Percentiles rank a stretch among this genome's conserved stretches.
Conservation (phyloP, 2,329 filamentous ascomycete genomes). For the Aspergillus sp. region DNA sequence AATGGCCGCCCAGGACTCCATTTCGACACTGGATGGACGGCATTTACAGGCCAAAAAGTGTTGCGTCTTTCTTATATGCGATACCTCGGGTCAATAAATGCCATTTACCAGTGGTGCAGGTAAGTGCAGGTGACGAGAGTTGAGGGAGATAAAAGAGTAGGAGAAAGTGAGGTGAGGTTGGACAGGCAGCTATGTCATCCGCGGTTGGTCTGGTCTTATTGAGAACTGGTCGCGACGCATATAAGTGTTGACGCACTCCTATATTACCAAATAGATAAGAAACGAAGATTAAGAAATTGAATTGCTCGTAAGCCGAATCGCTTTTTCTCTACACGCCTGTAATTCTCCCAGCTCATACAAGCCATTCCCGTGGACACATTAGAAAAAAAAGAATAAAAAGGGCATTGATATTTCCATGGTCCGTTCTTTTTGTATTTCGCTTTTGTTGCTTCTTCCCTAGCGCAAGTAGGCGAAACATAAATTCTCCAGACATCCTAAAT, state of each 20-base stretch:
- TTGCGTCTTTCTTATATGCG: conserved; percentile 18
- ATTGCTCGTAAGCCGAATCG: conserved; percentile 13
- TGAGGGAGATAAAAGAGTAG: no score
- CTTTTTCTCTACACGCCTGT: conserved; percentile 24
- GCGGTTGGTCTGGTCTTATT: no score
- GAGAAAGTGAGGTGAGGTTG: no score
- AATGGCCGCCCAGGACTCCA: conserved; percentile 19
- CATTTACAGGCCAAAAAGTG: neutral
- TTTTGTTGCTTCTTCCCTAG: conserved; percentile 26
- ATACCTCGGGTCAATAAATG: neutral
- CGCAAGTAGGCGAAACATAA: conserved; percentile 36
- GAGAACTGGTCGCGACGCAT: no score
- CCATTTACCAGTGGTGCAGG: neutral
- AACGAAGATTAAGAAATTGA: conserved; percentile 10
- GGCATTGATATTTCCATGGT: conserved; percentile 20
- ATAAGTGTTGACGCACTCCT: no score
- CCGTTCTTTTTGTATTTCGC: conserved; percentile 31
- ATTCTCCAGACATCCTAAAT: conserved; percentile 31
- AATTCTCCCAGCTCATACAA: conserved; percentile 16
- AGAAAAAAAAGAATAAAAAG: conserved; percentile 2
- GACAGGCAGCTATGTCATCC: no score
- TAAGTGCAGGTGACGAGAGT: neutral
- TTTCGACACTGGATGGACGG: conserved; percentile 2
- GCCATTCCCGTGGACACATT: conserved; percentile 20
- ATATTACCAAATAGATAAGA: no score